Evolutionary conservation across 176 grass and related monocot genomes (phyloP).

Genomic region (Cenchrus americanus): DNA sequence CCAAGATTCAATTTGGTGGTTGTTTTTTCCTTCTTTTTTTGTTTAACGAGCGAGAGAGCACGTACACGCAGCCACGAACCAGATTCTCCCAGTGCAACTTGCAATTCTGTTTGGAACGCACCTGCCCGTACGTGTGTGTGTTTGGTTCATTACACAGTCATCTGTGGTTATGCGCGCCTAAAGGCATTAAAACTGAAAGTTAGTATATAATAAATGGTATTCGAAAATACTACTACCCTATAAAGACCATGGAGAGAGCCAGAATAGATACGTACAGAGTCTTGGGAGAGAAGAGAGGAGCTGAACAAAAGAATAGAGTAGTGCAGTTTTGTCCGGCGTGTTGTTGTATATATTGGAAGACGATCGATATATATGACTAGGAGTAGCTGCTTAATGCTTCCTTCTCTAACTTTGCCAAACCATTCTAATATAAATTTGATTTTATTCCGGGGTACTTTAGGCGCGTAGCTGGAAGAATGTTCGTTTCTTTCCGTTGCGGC

Average conservation of each 20-base stretch:
- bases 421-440: background rate
- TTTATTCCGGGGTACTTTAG: background rate
- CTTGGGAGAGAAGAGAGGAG: background rate
- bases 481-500: background rate
- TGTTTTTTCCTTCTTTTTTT: too few species aligned
- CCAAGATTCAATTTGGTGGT: too few species aligned
- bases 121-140: background rate
- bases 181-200: background rate
- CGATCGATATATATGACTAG: background rate
- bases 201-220: background rate
- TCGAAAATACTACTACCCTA: background rate
- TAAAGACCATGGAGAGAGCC: background rate
- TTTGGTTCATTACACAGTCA: background rate
- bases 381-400: background rate
- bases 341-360: background rate
- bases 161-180: conserved; percentile 8
- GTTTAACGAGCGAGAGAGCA: background rate
- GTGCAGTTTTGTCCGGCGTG: conserved; percentile 8
- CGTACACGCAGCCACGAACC: background rate
- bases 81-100: background rate
- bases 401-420: conserved; percentile 31
- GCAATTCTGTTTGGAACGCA: background rate
- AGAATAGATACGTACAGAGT: background rate
- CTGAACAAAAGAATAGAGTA: background rate
- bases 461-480: conserved; percentile 42